These are phyloP conservation scores for Aspergillus aculeatus DNA, from an alignment of 2,329 filamentous ascomycete genomes.

Conservation along the genomic window DNA sequence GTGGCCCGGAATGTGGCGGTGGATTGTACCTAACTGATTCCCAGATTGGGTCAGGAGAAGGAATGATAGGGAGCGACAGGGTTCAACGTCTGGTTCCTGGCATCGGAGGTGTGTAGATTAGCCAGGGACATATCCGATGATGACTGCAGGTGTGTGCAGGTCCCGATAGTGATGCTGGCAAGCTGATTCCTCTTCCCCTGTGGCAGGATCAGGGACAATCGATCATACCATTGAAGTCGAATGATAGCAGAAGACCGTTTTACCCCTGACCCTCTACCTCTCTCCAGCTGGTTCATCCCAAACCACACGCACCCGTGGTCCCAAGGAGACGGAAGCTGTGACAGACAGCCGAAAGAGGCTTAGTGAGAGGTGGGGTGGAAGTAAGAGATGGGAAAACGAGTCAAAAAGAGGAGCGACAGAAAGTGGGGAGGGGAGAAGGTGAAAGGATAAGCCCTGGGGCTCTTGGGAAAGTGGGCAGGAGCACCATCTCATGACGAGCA, in stretches of 20 bases:
- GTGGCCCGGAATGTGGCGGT: constrained; percentile 3
- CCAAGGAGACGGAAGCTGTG: constrained; percentile 12
- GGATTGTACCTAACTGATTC: background rate
- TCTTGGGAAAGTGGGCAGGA: background rate
- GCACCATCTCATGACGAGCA: background rate
- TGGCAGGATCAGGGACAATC: background rate
- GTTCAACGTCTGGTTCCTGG: constrained; percentile 4
- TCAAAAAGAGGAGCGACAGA: background rate
- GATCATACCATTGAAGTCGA: constrained; percentile 1
- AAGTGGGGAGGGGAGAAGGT: background rate
- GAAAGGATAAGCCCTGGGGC: background rate
- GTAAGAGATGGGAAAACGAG: constrained; percentile 2
- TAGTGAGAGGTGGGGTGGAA: constrained; percentile 13
- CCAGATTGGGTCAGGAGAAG: background rate
- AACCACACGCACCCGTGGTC: constrained; percentile 17
- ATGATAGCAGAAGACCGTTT: background rate
- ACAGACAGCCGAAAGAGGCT: constrained; percentile 14
- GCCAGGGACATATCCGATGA: background rate
- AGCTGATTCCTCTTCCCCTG: background rate
- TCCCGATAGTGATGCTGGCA: background rate
- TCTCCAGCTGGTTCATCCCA: constrained; percentile 15
- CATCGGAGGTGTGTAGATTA: background rate
- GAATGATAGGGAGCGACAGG: background rate
- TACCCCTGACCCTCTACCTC: constrained; percentile 13
- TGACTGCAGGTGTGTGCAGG: background rate